Conservation (phyloP, 2,329 filamentous ascomycete genomes). For the Davidsoniella neocaledoniae region DNA sequence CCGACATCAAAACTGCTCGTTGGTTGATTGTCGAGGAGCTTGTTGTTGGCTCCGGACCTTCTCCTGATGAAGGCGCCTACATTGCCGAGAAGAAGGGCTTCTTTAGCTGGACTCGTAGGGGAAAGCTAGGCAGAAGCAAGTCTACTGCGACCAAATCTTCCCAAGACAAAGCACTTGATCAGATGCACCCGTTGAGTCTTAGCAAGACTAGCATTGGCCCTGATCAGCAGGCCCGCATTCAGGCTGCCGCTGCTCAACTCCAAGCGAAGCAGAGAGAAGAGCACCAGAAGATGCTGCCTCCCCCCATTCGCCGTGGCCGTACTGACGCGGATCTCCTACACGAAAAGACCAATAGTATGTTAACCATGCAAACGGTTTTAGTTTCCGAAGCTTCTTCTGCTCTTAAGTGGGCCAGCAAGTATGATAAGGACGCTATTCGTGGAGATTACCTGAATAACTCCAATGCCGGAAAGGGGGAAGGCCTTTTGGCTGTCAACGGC, state of each 20-base stretch:
- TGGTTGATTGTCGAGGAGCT: constrained; percentile 97
- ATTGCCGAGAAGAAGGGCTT: constrained; percentile 92
- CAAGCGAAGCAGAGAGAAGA: constrained; percentile 53
- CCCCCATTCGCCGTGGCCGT: constrained; percentile 31
- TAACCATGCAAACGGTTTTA: constrained; percentile 74
- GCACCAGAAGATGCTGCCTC: constrained; percentile 25
- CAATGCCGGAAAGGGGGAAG: constrained; percentile 50
- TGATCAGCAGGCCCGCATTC: constrained; percentile 85
- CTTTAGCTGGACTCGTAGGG: constrained; percentile 68
- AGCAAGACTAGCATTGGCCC: constrained; percentile 77
- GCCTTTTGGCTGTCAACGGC: constrained; percentile 16
- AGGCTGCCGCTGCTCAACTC: constrained; percentile 73
- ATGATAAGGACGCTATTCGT: constrained; percentile 76
- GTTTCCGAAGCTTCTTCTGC: constrained; percentile 78
- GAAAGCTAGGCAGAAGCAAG: constrained; percentile 44
- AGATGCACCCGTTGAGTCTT: constrained; percentile 24
- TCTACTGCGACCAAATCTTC: constrained; percentile 51
- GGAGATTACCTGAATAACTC: constrained; percentile 69
- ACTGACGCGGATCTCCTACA: constrained; percentile 39
- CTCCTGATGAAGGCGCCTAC: constrained; percentile 70
- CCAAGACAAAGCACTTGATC: constrained; percentile 25
- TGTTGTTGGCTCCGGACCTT: constrained; percentile 77
- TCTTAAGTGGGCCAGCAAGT: constrained; percentile 92
- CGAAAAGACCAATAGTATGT: constrained; percentile 72
- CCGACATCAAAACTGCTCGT: constrained; percentile 58